phyloP scores from a whole-genome alignment of 768 basidiomycete species.

The Suillus clintonianus region DNA sequence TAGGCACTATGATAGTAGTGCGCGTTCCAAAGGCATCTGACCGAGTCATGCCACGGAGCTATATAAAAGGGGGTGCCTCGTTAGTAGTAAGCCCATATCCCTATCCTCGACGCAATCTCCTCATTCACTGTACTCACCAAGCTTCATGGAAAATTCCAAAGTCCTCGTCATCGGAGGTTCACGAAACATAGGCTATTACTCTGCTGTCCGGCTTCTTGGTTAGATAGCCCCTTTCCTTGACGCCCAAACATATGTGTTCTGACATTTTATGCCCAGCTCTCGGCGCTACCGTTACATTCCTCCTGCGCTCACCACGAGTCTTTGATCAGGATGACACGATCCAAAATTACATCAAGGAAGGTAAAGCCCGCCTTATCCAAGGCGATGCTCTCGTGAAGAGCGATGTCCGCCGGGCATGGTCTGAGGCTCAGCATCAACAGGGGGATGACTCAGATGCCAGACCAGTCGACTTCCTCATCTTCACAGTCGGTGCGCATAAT shows the following conservation, averaged over 20 bases:
- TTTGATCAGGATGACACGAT: conserved; percentile 58
- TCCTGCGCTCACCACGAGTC: conserved; percentile 51
- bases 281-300: conserved; percentile 63
- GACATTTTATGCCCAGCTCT: conserved; percentile 38
- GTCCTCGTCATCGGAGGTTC: conserved; percentile 55
- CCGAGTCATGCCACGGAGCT: no score
- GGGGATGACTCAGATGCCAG: conserved; percentile 25
- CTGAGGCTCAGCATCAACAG: conserved; percentile 32
- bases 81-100: no score
- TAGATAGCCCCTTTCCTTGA: conserved; percentile 10
- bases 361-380: conserved; percentile 54
- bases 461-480: conserved; percentile 56
- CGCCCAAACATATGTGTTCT: background rate
- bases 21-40: no score
- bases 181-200: conserved; percentile 55
- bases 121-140: background rate
- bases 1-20: no score
- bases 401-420: conserved; percentile 57
- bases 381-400: conserved; percentile 60
- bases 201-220: conserved; percentile 52
- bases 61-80: no score
- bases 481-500: conserved; percentile 55
- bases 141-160: conserved; percentile 24
- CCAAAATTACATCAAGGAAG: conserved; percentile 50
- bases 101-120: no score